Conservation (phyloP, 106 monocot genomes). For the Triglochin maritima region DNA sequence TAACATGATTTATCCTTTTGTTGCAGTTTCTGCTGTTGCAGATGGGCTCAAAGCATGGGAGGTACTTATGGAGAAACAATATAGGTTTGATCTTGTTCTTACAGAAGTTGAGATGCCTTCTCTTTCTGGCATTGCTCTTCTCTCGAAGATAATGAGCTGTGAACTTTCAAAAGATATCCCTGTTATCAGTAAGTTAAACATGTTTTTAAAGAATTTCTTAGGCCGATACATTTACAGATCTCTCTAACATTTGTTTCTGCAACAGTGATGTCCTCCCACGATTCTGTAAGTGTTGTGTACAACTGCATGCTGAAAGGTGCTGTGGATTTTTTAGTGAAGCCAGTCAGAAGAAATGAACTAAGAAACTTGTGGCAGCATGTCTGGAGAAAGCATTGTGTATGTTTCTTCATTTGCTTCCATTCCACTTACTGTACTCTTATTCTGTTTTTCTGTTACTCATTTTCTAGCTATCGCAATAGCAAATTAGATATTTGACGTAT, state of each 20-base stretch:
- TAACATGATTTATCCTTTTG: not conserved
- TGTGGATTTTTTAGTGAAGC: constrained; percentile 80
- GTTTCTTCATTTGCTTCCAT: constrained; percentile 6
- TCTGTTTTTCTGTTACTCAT: not conserved
- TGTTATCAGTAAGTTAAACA: constrained; percentile 57
- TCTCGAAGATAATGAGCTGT: constrained; percentile 37
- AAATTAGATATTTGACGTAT: not conserved
- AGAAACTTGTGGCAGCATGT: constrained; percentile 95
- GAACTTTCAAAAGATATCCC: constrained; percentile 68
- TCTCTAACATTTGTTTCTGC: not conserved
- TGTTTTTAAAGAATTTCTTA: not conserved
- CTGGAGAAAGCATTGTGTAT: constrained; percentile 88
- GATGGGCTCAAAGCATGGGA: constrained; percentile 89
- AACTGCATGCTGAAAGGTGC: constrained; percentile 92
- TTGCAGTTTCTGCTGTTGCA: constrained; percentile 51
- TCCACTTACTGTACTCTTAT: not conserved
- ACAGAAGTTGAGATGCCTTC: constrained; percentile 64
- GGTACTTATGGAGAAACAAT: constrained; percentile 42
- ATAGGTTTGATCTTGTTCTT: constrained; percentile 62
- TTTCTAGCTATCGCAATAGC: not conserved
- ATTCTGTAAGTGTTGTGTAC: constrained; percentile 66
- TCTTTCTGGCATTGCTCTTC: constrained; percentile 59
- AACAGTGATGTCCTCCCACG: constrained; percentile 82
- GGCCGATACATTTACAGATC: not conserved
- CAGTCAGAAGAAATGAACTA: constrained; percentile 82